Percentiles rank a stretch among this genome's conserved stretches.
Conservation (phyloP, 2,329 filamentous ascomycete genomes). For the Penicillium sp. region DNA sequence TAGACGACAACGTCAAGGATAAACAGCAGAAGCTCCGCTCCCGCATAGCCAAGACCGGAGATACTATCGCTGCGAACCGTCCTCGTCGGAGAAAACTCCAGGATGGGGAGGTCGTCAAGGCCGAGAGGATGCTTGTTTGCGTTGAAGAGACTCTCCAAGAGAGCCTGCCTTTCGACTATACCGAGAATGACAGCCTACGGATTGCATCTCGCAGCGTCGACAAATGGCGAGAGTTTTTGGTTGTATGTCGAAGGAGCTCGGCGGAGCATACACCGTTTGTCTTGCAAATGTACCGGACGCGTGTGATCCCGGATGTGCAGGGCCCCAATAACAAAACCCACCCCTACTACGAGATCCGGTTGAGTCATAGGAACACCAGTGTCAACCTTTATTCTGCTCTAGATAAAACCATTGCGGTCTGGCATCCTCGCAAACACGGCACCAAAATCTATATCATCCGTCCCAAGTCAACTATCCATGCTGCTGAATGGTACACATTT, state of each 20-base stretch:
- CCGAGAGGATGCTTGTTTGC: slow-evolving; percentile 64
- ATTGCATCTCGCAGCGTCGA: slow-evolving; percentile 56
- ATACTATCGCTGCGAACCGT: slow-evolving; percentile 32
- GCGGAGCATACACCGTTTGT: slow-evolving; percentile 53
- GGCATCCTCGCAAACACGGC: slow-evolving; percentile 51
- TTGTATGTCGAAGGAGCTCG: slow-evolving; percentile 57
- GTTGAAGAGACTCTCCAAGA: slow-evolving; percentile 52
- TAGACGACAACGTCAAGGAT: slow-evolving; percentile 43
- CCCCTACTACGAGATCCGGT: slow-evolving; percentile 54
- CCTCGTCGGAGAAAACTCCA: slow-evolving; percentile 39
- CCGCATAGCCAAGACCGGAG: slow-evolving; percentile 36
- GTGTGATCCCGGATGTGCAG: slow-evolving; percentile 60
- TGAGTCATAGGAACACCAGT: slow-evolving; percentile 51
- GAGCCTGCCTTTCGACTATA: slow-evolving; percentile 56
- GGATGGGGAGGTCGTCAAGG: slow-evolving; percentile 62
- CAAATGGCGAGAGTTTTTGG: slow-evolving; percentile 62
- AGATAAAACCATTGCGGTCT: slow-evolving; percentile 64
- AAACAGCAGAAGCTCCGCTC: slow-evolving; percentile 39
- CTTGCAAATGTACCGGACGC: slow-evolving; percentile 58
- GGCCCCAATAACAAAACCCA: slow-evolving; percentile 50
- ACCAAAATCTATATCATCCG: slow-evolving; percentile 61
- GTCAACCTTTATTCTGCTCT: slow-evolving; percentile 63
- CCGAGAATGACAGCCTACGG: slow-evolving; percentile 59
- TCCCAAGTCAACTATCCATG: slow-evolving; percentile 56
- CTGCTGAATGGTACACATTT: slow-evolving; percentile 66